Evolutionary conservation across 139 green algal species (phyloP), one percentile per base, ranked within the genome.

Genomic region (Micromonas pusilla): DNA sequence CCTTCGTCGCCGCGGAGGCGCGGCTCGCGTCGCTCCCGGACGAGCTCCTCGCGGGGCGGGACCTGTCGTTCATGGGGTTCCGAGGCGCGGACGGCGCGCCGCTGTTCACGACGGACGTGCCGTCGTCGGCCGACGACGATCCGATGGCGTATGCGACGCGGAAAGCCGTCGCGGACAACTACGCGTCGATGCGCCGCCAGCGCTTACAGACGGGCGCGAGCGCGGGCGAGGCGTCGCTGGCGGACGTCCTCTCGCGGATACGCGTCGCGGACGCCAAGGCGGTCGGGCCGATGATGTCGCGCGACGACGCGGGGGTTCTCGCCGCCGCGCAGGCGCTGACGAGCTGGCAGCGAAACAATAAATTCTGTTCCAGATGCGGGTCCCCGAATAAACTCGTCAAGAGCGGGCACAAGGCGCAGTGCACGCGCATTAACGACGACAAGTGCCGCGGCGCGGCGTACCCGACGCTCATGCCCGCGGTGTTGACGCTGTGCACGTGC

Each of bases 401-500:
- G 9, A 23, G n/a, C n/a, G 39, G 72, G 28, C 20, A 37, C 19
- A 37, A 30, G 52, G 53, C 26, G 53, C 37, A 39, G 52, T 78
- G 72, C 72, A 34, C 28, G 28, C n/a, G n/a, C n/a, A n/a, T n/a
- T n/a, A n/a, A n/a, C 70, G 36, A 53, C 70, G 19, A 31, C 32
- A 34, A 62, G 2, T 71, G 62, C 73, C 34, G 37, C 36, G 68
- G 23, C 20, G 21, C 21, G 3, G 6, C 5, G 28, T 93, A 89
- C 73, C 88, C 91, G 0, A 81, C 89, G 21, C 80, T 94, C 0
- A 91, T 94, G 82, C 91, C 91, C 0, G 90, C 90, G 1, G 85
- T 92, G 36, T 93, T 96, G 63, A 88, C 87, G 66, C 77, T 91
- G 0, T 86, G 91, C 3, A 86, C 76, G 1, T 80, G 66, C 20